Evolutionary conservation across 1,139 yeast species (phyloP).

Genomic region (Blastobotrys illinoisensis): DNA sequence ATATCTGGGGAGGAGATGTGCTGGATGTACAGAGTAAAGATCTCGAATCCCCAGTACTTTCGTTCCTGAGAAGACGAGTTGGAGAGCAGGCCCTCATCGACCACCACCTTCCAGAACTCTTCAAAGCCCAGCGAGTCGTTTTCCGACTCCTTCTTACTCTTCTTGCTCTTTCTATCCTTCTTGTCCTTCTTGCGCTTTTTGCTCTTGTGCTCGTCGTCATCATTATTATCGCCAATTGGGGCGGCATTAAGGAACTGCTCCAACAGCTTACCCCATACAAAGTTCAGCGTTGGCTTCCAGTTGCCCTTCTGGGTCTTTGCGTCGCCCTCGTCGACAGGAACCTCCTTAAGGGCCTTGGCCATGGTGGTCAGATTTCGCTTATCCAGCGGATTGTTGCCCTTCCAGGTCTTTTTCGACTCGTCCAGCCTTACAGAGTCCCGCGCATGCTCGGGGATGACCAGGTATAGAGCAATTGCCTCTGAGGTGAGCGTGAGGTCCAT

Average conservation of each 20-base stretch:
- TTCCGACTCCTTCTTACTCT: slow-evolving; percentile 20
- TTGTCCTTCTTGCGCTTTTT: slow-evolving; percentile 27
- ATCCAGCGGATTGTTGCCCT: slow-evolving; percentile 63
- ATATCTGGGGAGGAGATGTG: slow-evolving; percentile 31
- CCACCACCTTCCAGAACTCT: slow-evolving; percentile 75
- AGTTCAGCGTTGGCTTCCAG: slow-evolving; percentile 78
- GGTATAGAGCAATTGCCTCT: slow-evolving; percentile 75
- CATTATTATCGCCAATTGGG: slow-evolving; percentile 10
- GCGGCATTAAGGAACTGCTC: slow-evolving; percentile 34
- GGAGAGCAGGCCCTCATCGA: slow-evolving; percentile 77
- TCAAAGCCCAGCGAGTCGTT: slow-evolving; percentile 34
- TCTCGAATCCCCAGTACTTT: slow-evolving; percentile 80
- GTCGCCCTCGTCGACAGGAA: slow-evolving; percentile 38
- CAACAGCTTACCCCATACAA: slow-evolving; percentile 73
- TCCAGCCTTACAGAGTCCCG: slow-evolving; percentile 21
- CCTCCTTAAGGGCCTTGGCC: slow-evolving; percentile 62
- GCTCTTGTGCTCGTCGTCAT: slow-evolving; percentile 19
- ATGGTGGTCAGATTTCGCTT: slow-evolving; percentile 58
- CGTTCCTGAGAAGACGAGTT: slow-evolving; percentile 78
- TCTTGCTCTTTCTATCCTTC: slow-evolving; percentile 27
- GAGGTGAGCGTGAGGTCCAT: slow-evolving; percentile 57
- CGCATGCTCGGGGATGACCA: slow-evolving; percentile 38
- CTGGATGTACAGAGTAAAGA: slow-evolving; percentile 49
- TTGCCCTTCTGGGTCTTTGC: slow-evolving; percentile 22
- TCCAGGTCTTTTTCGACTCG: slow-evolving; percentile 48